A percentile compares a stretch with the other conserved stretches of the same genome.
phyloP scores from a whole-genome alignment of 2,329 filamentous ascomycete species.

The Fusarium newnesense region DNA sequence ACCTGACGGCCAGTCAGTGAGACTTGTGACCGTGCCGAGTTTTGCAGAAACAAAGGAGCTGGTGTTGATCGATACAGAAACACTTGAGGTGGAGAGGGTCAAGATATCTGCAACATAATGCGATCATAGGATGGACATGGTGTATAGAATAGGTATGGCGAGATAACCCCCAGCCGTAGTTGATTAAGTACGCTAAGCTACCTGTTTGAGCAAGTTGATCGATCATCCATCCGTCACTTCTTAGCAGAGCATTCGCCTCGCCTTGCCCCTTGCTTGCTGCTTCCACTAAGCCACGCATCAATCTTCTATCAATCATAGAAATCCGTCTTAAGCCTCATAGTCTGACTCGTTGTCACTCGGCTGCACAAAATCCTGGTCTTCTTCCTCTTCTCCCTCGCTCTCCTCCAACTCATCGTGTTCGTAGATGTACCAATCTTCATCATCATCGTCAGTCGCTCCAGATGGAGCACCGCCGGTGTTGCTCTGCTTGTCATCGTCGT shows the following conservation, averaged over 20 bases:
- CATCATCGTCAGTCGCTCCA: background rate
- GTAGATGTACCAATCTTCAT: background rate
- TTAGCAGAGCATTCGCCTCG: background rate
- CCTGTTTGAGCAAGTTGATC: background rate
- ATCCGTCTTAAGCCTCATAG: conserved; percentile 9
- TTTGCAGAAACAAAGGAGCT: conserved; percentile 84
- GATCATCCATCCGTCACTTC: background rate
- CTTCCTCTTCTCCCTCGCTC: background rate
- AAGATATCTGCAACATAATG: conserved; percentile 57
- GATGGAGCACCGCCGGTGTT: background rate
- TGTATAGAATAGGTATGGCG: conserved; percentile 14
- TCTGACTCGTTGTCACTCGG: conserved; percentile 17
- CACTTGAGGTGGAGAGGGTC: conserved; percentile 79
- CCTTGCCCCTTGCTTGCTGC: background rate
- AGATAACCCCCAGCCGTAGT: conserved; percentile 34
- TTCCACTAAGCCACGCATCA: background rate
- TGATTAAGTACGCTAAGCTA: conserved; percentile 4
- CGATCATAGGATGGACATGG: background rate
- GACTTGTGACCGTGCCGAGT: conserved; percentile 83
- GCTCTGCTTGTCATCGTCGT: background rate
- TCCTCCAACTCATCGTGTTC: background rate
- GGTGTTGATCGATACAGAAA: conserved; percentile 86
- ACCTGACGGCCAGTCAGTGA: conserved; percentile 73
- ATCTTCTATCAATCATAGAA: background rate
- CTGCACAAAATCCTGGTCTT: background rate